A percentile compares a stretch with the other conserved stretches of the same genome.
Evolutionary conservation across 2,329 filamentous ascomycete species (phyloP).

Genomic region (Sporothrix inflata): DNA sequence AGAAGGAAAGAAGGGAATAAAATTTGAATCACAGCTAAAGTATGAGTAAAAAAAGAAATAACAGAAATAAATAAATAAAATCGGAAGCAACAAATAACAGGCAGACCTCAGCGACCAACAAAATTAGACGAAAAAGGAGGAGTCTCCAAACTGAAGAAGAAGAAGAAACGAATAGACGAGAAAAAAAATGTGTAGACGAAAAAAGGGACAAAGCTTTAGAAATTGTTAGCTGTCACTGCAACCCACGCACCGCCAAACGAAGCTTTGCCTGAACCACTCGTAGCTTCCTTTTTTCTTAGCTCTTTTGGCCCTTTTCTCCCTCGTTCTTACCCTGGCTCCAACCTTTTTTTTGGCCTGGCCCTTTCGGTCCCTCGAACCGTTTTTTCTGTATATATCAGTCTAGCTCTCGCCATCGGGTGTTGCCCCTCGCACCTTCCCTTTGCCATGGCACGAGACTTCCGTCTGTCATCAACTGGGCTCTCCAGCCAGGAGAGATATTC

Average conservation of each 20-base stretch:
- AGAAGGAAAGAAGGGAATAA: conserved; percentile 14
- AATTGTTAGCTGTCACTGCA: conserved; percentile 18
- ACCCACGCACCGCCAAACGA: conserved; percentile 25
- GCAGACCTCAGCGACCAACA: background rate
- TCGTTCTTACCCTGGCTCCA: conserved; percentile 23
- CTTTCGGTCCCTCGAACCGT: conserved; percentile 24
- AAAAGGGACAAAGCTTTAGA: conserved; percentile 17
- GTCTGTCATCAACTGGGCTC: conserved; percentile 41
- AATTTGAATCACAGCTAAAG: background rate
- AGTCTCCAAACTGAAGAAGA: background rate
- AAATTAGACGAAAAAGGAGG: background rate
- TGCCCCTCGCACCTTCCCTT: conserved; percentile 42
- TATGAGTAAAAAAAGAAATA: background rate
- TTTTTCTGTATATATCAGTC: conserved; percentile 33
- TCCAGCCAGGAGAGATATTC: conserved; percentile 44
- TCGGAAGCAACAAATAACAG: background rate
- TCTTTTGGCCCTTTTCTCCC: conserved; percentile 17
- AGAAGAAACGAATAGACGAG: conserved; percentile 15
- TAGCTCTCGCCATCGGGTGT: conserved; percentile 35
- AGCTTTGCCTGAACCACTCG: conserved; percentile 33
- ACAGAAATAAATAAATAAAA: background rate
- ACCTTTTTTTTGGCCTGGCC: conserved; percentile 21
- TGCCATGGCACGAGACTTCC: conserved; percentile 49
- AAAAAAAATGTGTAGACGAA: conserved; percentile 9
- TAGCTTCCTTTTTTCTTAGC: conserved; percentile 30